Conservation (phyloP, 805 yeast genomes). For the Yarrowia alimentaria region DNA sequence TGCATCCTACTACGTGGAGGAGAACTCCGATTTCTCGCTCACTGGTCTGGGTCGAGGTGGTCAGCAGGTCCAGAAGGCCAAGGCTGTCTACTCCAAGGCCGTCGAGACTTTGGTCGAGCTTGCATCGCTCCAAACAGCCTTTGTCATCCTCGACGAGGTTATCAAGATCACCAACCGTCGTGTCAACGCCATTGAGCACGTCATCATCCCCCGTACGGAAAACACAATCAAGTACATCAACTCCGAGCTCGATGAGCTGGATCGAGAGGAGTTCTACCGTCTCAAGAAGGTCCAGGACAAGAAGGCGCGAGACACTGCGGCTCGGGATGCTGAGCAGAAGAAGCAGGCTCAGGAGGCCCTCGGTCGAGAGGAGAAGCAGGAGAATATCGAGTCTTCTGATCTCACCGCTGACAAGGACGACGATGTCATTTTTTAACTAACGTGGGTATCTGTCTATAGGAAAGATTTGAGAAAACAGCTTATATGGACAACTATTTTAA, state of each 20-base stretch:
- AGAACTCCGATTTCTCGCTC: constrained; percentile 88
- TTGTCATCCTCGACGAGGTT: constrained; percentile 93
- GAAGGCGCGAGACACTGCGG: constrained; percentile 77
- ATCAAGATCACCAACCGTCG: constrained; percentile 97
- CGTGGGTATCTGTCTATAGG: constrained; percentile 23
- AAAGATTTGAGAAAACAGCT: too few species aligned
- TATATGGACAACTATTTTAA: too few species aligned
- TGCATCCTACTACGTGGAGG: constrained; percentile 77
- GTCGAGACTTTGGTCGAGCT: constrained; percentile 96
- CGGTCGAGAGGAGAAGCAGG: constrained; percentile 7
- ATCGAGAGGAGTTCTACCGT: constrained; percentile 96
- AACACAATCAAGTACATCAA: constrained; percentile 90
- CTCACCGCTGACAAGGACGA: constrained; percentile 42
- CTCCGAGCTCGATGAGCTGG: constrained; percentile 94
- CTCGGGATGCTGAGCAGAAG: constrained; percentile 47
- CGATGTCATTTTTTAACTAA: constrained; percentile 43
- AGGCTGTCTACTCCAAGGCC: constrained; percentile 87
- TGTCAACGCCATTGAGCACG: constrained; percentile 98
- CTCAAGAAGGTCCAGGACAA: constrained; percentile 94
- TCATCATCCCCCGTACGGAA: constrained; percentile 95
- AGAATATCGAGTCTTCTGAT: constrained; percentile 28
- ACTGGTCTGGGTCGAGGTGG: constrained; percentile 99
- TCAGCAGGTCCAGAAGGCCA: constrained; percentile 94
- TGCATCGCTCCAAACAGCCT: constrained; percentile 95
- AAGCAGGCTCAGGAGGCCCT: constrained; percentile 27